These are phyloP conservation scores for Cyphellophora europaea DNA, from an alignment of 2,329 filamentous ascomycete genomes.

Conservation along the genomic window DNA sequence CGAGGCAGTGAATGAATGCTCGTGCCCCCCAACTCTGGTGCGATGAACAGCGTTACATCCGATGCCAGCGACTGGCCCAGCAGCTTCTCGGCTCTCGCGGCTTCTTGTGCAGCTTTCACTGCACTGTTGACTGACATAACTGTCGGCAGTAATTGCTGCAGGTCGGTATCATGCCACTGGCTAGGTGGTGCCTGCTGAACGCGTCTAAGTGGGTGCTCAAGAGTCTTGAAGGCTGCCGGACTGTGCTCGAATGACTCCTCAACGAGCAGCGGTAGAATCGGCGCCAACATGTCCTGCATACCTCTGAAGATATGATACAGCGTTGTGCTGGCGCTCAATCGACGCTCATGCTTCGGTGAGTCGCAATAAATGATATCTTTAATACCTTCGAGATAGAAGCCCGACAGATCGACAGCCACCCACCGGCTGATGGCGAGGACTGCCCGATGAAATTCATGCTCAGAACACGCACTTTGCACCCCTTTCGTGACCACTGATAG, in stretches of 20 bases:
- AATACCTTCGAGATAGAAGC: constrained; percentile 86
- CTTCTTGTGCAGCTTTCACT: constrained; percentile 65
- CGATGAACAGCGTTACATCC: constrained; percentile 40
- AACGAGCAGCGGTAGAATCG: constrained; percentile 72
- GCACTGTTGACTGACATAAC: constrained; percentile 48
- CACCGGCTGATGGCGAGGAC: constrained; percentile 67
- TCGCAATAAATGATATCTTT: constrained; percentile 91
- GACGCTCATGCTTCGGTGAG: constrained; percentile 53
- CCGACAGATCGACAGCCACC: constrained; percentile 73
- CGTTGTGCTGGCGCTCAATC: constrained; percentile 47
- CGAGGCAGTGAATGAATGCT: constrained; percentile 3
- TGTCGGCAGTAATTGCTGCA: constrained; percentile 20
- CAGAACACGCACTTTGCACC: constrained; percentile 56
- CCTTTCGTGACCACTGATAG: constrained; percentile 56
- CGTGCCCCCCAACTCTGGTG: background rate
- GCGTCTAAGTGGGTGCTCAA: constrained; percentile 35
- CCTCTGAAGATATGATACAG: constrained; percentile 57
- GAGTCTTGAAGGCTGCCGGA: constrained; percentile 52
- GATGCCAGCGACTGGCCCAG: constrained; percentile 76
- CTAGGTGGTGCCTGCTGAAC: constrained; percentile 20
- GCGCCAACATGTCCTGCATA: constrained; percentile 68
- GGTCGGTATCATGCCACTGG: background rate
- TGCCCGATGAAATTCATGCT: constrained; percentile 75
- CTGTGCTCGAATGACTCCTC: constrained; percentile 81
- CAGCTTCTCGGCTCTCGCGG: constrained; percentile 58